Base-by-base conservation (phyloP, 192 early-diverging fungal genomes). In the Coemansia umbellata region DNA sequence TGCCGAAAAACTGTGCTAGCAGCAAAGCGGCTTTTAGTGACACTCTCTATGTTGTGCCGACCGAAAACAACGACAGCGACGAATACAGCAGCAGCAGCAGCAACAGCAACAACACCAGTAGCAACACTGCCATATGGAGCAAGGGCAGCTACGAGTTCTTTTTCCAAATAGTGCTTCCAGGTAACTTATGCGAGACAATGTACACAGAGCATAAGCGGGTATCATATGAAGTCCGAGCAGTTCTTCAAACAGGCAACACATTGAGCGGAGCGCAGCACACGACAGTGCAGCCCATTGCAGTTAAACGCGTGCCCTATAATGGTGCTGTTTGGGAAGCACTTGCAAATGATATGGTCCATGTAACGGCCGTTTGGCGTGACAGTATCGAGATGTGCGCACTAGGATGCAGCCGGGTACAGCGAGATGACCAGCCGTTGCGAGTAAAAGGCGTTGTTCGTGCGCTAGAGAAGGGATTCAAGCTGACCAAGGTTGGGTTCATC, bases 351-450 rank as follows among this genome's bases (percentile, higher is more conserved):
- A 32, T 60, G 13, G 59, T 74, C 8, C 55, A 74, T 43, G 71
- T 74, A 13, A 60, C 60, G 8, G 71, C 71, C 26, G 55, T 63
- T 15, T 74, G 71, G 71, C 64, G 71, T 31, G 47, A 60, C 63
- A 50, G 47, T 31, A 74, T 74, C 37, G 71, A 74, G 40, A 66
- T 74, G 71, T 63, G 71, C 14, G 71, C 65, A 33, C 52, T 66
- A 22, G 71, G 71, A 23, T 74, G 71, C 51, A 74, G 65, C 37
- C 71, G 71, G 23, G 64, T 74, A 45, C 71, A 74, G 53, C 59
- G 64, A 18, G 71, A 74, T 44, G 64, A 41, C 19, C 60, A 58
- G 58, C 60, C 60, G 19, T 31, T 74, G 36, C 54, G 60, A 19
- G 63, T 74, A 7, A 53, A 37, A 0, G 71, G 71, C 31, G 71